These are phyloP conservation scores for Hyaloscypha variabilis DNA, from an alignment of 495 filamentous ascomycete genomes.

Conservation along the genomic window DNA sequence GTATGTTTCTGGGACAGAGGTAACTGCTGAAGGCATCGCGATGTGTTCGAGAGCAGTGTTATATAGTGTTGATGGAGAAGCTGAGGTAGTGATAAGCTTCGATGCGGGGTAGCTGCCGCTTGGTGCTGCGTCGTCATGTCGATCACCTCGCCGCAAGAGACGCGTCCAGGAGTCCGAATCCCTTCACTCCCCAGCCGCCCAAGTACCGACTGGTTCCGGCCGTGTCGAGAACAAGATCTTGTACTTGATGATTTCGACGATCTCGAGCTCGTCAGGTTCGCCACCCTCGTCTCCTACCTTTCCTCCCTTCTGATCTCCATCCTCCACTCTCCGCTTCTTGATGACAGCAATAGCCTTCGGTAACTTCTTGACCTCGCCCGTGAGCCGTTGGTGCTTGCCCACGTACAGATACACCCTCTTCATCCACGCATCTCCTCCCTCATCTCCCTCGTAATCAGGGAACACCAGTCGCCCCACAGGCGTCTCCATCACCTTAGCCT, in stretches of 20 bases:
- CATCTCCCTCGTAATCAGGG: slow-evolving; percentile 61
- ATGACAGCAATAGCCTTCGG: slow-evolving; percentile 76
- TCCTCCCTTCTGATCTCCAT: slow-evolving; percentile 21
- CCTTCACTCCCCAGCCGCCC: slow-evolving; percentile 9
- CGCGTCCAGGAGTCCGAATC: neutral
- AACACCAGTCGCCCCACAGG: slow-evolving; percentile 78
- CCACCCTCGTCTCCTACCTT: slow-evolving; percentile 28
- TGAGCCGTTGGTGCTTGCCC: slow-evolving; percentile 86
- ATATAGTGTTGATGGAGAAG: neutral
- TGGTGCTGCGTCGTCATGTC: slow-evolving; percentile 8
- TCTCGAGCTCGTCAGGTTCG: slow-evolving; percentile 46
- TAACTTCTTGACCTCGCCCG: slow-evolving; percentile 87
- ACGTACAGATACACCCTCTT: slow-evolving; percentile 86
- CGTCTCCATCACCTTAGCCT: slow-evolving; percentile 40
- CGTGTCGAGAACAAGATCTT: slow-evolving; percentile 86
- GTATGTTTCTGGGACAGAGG: slow-evolving; percentile 13
- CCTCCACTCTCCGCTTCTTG: slow-evolving; percentile 44
- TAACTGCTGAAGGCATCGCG: slow-evolving; percentile 9
- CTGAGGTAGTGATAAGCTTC: slow-evolving; percentile 4
- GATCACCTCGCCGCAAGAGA: neutral
- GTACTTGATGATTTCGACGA: slow-evolving; percentile 85
- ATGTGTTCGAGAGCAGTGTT: neutral
- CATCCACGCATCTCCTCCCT: slow-evolving; percentile 68
- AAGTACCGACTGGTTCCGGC: slow-evolving; percentile 77
- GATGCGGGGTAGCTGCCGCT: slow-evolving; percentile 12